phyloP scores from a whole-genome alignment of 2,329 filamentous ascomycete genomes.

The Alternaria infectoria region DNA sequence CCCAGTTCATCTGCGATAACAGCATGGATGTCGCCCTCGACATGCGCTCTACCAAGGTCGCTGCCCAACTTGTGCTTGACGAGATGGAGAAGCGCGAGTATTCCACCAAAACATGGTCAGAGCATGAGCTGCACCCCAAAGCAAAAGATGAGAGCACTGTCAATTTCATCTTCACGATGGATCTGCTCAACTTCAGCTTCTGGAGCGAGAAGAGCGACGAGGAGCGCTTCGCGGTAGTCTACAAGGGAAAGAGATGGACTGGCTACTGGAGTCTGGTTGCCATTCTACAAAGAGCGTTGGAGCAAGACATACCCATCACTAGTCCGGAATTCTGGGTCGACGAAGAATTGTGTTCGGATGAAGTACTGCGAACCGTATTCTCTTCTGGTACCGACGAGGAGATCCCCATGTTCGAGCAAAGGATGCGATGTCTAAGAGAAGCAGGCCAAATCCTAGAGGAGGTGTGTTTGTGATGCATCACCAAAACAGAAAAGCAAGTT shows the following conservation, averaged over 20 bases:
- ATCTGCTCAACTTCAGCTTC: constrained; percentile 95
- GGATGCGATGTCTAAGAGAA: constrained; percentile 80
- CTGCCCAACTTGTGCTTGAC: constrained; percentile 77
- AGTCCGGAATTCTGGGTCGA: constrained; percentile 85
- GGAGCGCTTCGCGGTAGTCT: constrained; percentile 82
- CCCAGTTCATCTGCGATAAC: constrained; percentile 89
- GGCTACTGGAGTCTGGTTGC: constrained; percentile 96
- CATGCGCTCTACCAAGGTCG: constrained; percentile 79
- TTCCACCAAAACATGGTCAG: constrained; percentile 83
- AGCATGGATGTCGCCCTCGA: constrained; percentile 90
- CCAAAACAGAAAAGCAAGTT: not conserved
- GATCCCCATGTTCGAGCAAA: constrained; percentile 81
- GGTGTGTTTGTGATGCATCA: constrained; percentile 3
- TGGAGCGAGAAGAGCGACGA: constrained; percentile 78
- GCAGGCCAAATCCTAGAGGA: constrained; percentile 80
- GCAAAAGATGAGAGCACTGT: constrained; percentile 78
- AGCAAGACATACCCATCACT: constrained; percentile 90
- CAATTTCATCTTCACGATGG: constrained; percentile 96
- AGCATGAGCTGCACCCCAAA: constrained; percentile 89
- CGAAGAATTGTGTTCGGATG: constrained; percentile 75
- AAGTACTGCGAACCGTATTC: constrained; percentile 78
- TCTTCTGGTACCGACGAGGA: constrained; percentile 84
- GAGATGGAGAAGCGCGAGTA: constrained; percentile 86
- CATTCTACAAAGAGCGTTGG: constrained; percentile 81
- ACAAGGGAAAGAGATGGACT: constrained; percentile 81